Conservation (phyloP, 768 basidiomycete genomes). For the Daedaleopsis sinensis region DNA sequence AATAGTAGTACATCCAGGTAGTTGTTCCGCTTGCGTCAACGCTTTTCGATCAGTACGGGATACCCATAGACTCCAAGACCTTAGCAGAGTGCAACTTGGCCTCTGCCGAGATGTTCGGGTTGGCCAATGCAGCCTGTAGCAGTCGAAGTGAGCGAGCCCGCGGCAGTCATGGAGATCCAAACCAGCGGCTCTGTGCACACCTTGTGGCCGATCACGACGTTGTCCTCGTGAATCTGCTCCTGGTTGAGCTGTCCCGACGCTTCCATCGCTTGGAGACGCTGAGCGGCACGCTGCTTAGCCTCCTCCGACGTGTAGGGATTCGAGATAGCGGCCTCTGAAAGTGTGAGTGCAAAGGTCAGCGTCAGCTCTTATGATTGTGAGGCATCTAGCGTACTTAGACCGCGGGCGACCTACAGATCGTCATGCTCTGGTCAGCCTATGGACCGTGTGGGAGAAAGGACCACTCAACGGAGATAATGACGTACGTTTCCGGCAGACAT, state of each 20-base stretch:
- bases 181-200: constrained; percentile 5
- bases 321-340: constrained; percentile 48
- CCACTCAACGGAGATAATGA: too few species aligned
- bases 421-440: not conserved
- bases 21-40: not conserved
- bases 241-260: constrained; percentile 17
- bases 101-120: constrained; percentile 57
- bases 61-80: constrained; percentile 43
- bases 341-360: not conserved
- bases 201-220: constrained; percentile 25
- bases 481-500: too few species aligned
- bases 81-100: constrained; percentile 53
- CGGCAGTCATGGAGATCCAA: too few species aligned
- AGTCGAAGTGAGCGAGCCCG: not conserved
- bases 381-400: constrained; percentile 11
- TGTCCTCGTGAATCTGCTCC: constrained; percentile 14
- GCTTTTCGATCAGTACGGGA: not conserved
- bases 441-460: too few species aligned
- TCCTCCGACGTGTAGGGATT: constrained; percentile 58
- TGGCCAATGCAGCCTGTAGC: constrained; percentile 56
- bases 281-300: constrained; percentile 50
- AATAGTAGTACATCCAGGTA: not conserved
- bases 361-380: not conserved
- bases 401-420: constrained; percentile 17
- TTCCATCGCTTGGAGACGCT: constrained; percentile 29